Evolutionary conservation across 192 early-diverging fungal genomes (phyloP).

Genomic region (Spizellomyces punctatus): DNA sequence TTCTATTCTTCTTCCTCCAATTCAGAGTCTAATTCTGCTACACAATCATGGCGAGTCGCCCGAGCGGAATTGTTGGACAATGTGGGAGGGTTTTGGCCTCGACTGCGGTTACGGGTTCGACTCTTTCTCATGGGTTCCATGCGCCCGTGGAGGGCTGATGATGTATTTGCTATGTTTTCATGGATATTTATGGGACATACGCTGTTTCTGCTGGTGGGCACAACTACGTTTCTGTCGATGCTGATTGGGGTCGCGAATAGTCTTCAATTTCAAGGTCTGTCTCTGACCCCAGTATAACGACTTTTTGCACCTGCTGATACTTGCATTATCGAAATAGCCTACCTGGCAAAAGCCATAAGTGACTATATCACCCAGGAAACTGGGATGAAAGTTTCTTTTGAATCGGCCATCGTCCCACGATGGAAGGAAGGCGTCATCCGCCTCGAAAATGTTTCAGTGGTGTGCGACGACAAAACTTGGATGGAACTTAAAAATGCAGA

Average conservation of each 20-base stretch:
- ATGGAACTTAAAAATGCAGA: conserved; percentile 29
- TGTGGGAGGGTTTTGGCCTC: conserved; percentile 34
- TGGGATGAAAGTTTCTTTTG: conserved; percentile 83
- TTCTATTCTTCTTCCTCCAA: too few relatives aligned
- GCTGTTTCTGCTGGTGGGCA: conserved; percentile 82
- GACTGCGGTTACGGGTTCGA: conserved; percentile 40
- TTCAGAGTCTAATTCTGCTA: neutral
- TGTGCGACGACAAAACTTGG: conserved; percentile 51
- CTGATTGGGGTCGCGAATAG: conserved; percentile 78
- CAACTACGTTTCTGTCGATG: conserved; percentile 86
- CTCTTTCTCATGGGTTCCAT: conserved; percentile 49
- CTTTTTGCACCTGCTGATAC: neutral
- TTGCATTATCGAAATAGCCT: conserved; percentile 53
- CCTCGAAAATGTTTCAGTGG: conserved; percentile 76
- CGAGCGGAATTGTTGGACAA: conserved; percentile 25
- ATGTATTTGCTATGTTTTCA: conserved; percentile 83
- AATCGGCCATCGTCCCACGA: conserved; percentile 87
- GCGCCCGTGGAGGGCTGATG: conserved; percentile 63
- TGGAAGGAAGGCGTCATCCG: conserved; percentile 90
- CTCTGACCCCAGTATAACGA: neutral
- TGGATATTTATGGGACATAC: conserved; percentile 89
- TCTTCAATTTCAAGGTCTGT: conserved; percentile 75
- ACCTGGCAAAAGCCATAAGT: conserved; percentile 75
- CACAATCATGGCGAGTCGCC: conserved; percentile 26
- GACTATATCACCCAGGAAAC: conserved; percentile 78